These are phyloP conservation scores for Betula pendula DNA, from an alignment of 306 rosid species.

Conservation along the genomic window DNA sequence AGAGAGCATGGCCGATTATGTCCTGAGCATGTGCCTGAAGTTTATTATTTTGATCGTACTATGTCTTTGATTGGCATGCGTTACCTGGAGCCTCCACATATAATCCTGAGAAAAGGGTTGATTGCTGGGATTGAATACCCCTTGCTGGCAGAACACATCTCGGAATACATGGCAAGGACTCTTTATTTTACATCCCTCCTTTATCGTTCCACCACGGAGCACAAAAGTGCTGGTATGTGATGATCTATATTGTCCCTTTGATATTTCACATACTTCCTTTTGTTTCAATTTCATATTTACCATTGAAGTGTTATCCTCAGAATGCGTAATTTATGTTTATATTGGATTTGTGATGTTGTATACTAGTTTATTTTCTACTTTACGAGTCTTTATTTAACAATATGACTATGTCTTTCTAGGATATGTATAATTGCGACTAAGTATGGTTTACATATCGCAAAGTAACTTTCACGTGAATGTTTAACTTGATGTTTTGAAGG, in stretches of 20 bases:
- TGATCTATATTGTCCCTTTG: not conserved
- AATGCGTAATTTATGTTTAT: not conserved
- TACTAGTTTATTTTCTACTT: not conserved
- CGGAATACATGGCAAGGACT: conserved; percentile 78
- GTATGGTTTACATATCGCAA: not conserved
- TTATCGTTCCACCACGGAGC: conserved; percentile 64
- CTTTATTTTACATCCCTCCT: conserved; percentile 81
- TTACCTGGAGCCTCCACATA: conserved; percentile 88
- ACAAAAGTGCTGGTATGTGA: conserved; percentile 72
- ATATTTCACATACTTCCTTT: not conserved
- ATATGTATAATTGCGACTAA: not conserved
- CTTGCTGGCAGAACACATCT: conserved; percentile 63
- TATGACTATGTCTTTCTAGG: not conserved
- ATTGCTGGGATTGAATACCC: conserved; percentile 83
- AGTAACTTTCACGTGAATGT: not conserved
- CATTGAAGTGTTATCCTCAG: not conserved
- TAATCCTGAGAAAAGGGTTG: conserved; percentile 84
- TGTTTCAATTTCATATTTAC: not conserved
- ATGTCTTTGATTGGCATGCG: conserved; percentile 91
- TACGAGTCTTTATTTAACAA: not conserved
- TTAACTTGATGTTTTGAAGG: not conserved
- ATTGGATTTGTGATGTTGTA: not conserved
- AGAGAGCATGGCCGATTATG: conserved; percentile 41
- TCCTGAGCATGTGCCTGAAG: conserved; percentile 77
- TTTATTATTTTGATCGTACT: conserved; percentile 77